These are phyloP conservation scores for Thamnidium elegans DNA, from an alignment of 192 early-diverging fungal genomes.

Conservation along the genomic window DNA sequence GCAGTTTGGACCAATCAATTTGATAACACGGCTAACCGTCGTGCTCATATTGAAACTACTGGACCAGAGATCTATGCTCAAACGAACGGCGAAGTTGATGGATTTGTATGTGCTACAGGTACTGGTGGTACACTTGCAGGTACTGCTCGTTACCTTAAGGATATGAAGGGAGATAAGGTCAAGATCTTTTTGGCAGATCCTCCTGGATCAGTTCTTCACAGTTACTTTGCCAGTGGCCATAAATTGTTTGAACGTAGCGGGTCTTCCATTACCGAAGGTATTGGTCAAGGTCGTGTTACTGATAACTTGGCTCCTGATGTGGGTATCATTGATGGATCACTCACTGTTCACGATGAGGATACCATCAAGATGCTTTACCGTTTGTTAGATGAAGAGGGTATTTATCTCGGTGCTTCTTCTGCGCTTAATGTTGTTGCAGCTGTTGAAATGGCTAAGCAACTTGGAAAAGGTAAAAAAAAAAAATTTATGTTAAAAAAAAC, in stretches of 20 bases:
- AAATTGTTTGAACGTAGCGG: slow-evolving; percentile 69
- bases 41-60: slow-evolving; percentile 92
- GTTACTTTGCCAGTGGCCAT: slow-evolving; percentile 70
- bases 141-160: slow-evolving; percentile 78
- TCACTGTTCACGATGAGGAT: slow-evolving; percentile 77
- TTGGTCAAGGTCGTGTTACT: slow-evolving; percentile 93
- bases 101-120: slow-evolving; percentile 89
- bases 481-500: too few relatives aligned
- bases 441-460: slow-evolving; percentile 80
- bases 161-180: slow-evolving; percentile 59
- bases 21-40: slow-evolving; percentile 88
- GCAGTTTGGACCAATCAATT: slow-evolving; percentile 98
- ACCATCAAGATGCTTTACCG: slow-evolving; percentile 86
- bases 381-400: slow-evolving; percentile 89
- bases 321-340: slow-evolving; percentile 76
- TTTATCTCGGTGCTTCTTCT: slow-evolving; percentile 89
- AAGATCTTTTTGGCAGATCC: slow-evolving; percentile 89
- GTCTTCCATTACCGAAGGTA: slow-evolving; percentile 87
- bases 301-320: slow-evolving; percentile 83
- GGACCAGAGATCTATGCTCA: slow-evolving; percentile 94
- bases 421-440: slow-evolving; percentile 94
- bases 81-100: slow-evolving; percentile 77
- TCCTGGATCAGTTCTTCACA: slow-evolving; percentile 89
- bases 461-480: slow-evolving; percentile 73
- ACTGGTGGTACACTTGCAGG: slow-evolving; percentile 93